Evolutionary conservation across 495 filamentous ascomycete species (phyloP), one percentile per base, ranked within the genome.

Genomic region (Alectoria sarmentosa): DNA sequence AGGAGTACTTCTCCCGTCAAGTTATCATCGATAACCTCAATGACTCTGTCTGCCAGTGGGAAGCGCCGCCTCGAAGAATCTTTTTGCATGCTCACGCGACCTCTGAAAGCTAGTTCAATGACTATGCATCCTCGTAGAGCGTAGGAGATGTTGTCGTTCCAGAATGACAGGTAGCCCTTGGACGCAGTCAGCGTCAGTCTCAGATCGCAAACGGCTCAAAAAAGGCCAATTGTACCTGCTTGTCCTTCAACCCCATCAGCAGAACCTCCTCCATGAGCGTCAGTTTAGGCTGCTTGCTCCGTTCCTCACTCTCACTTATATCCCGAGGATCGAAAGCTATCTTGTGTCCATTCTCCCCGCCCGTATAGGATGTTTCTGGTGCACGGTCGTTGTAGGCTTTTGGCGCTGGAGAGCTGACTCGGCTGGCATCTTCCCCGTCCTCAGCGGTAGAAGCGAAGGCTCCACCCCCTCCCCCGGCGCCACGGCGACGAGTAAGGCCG

Each of bases 121-220:
- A 98, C 95, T 73, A 98, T 98, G 76, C 94, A 98, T 69, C 94
- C 94, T 73, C 94, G 88, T 66, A 98, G 80, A 64, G 94, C 94
- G 76, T 98, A 98, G 37, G 92, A 96, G 65, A 98, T 98, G 76
- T 98, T 98, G 76, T 98, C 94, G 74, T 98, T 98, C 94, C 94
- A 98, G 78, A 98, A 98, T 11, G 95, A 98, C 65, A 98, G 86
- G 76, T 98, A 96, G 67, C 94, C 94, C 90, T 96, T 70, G 67
- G 52, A 58, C 55, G 61, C 54, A 63, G 7, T 70, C 48, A 70
- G 48, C 39, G 60, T 64, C 37, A 57, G 64, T 46, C 38, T 44
- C 32, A 34, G 23, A 34, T 60, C 57, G 34, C 8, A 30, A 15
- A 36, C 34, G 11, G 11, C 11, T 52, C 38, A 57, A n/a, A 60